phyloP scores from a whole-genome alignment of 2,329 filamentous ascomycete species.

The Penicillium thymicola region DNA sequence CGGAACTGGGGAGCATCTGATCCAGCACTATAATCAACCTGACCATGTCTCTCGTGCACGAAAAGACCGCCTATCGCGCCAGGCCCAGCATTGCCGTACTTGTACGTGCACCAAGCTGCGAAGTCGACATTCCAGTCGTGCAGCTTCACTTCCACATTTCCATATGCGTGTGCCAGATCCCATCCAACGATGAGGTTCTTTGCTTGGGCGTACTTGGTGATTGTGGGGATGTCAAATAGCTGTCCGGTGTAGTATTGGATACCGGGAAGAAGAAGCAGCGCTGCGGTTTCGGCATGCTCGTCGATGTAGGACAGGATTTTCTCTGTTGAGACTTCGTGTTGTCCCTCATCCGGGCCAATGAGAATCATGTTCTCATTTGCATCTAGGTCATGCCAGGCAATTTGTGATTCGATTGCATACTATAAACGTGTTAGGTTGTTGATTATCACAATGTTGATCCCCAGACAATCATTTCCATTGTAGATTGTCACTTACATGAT shows the following conservation, averaged over 20 bases:
- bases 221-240: conserved; percentile 72
- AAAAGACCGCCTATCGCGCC: conserved; percentile 76
- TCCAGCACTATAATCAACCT: conserved; percentile 38
- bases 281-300: conserved; percentile 66
- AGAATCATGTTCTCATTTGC: conserved; percentile 67
- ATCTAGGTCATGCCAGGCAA: conserved; percentile 66
- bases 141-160: conserved; percentile 72
- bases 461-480: neutral
- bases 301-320: conserved; percentile 71
- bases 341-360: conserved; percentile 59
- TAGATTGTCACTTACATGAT: conserved; percentile 56
- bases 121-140: conserved; percentile 91
- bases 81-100: conserved; percentile 83
- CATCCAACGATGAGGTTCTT: conserved; percentile 72
- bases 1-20: conserved; percentile 52
- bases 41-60: conserved; percentile 70
- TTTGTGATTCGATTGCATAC: conserved; percentile 80
- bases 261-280: conserved; percentile 75
- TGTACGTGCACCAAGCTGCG: conserved; percentile 89
- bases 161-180: conserved; percentile 82
- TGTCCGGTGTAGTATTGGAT: conserved; percentile 93
- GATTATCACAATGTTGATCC: neutral
- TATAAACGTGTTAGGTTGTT: conserved; percentile 34
- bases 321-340: conserved; percentile 63
- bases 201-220: conserved; percentile 70